Conservation (phyloP, 2,329 filamentous ascomycete species). For the Madurella mycetomatis region DNA sequence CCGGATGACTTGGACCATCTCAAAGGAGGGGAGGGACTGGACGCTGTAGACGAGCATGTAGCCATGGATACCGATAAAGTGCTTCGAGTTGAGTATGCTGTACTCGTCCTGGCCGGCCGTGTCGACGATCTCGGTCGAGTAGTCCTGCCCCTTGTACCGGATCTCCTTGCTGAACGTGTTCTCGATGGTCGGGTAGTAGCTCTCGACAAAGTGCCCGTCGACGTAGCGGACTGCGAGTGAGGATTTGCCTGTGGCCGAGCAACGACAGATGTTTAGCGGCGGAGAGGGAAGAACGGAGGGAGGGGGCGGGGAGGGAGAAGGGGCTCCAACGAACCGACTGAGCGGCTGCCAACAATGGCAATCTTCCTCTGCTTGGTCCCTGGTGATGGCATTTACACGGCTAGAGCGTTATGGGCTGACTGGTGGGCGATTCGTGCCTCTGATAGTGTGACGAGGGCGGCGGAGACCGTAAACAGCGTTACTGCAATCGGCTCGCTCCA, state of each 20-base stretch:
- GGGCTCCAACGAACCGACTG: slow-evolving; percentile 54
- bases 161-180: slow-evolving; percentile 98
- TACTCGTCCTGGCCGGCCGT: slow-evolving; percentile 99
- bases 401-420: not conserved
- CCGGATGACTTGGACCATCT: slow-evolving; percentile 93
- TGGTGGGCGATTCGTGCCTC: not conserved
- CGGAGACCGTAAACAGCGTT: no score
- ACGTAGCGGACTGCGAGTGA: slow-evolving; percentile 96
- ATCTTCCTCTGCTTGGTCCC: slow-evolving; percentile 88
- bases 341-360: slow-evolving; percentile 90
- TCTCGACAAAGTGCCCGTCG: slow-evolving; percentile 96
- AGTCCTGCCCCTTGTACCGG: slow-evolving; percentile 88
- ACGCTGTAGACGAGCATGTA: slow-evolving; percentile 99
- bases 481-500: no score
- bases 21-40: slow-evolving; percentile 85
- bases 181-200: slow-evolving; percentile 98
- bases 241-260: slow-evolving; percentile 71
- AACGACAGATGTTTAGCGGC: not conserved
- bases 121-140: slow-evolving; percentile 94
- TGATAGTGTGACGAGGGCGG: no score
- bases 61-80: slow-evolving; percentile 98
- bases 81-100: slow-evolving; percentile 95
- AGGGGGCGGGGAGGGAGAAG: not conserved
- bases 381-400: slow-evolving; percentile 55
- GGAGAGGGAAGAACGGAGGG: not conserved